phyloP scores from a whole-genome alignment of 768 basidiomycete genomes.

The Melanogaster broomeanus region DNA sequence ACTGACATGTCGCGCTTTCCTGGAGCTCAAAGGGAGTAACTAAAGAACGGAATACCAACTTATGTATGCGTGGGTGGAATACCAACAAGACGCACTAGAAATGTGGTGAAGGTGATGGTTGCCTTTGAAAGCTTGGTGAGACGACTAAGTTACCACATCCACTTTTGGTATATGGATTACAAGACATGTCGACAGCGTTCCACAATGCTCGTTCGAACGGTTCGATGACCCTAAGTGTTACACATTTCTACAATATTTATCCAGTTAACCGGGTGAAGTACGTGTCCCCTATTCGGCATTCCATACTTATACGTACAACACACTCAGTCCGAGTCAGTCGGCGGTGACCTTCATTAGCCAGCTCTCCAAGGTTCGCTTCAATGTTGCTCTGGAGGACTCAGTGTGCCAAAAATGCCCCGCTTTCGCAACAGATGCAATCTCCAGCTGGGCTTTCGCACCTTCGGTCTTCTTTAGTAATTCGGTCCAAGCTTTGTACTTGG shows the following conservation, averaged over 20 bases:
- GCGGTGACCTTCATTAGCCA: slow-evolving; percentile 19
- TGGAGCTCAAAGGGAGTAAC: slow-evolving; percentile 12
- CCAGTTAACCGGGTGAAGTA: not conserved
- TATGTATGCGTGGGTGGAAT: slow-evolving; percentile 8
- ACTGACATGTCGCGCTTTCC: slow-evolving; percentile 32
- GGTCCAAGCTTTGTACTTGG: slow-evolving; percentile 59
- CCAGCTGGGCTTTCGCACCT: slow-evolving; percentile 27
- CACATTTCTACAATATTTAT: not conserved
- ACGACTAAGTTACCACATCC: not conserved
- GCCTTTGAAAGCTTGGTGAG: slow-evolving; percentile 15
- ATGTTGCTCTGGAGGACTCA: slow-evolving; percentile 17
- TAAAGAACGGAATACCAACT: slow-evolving; percentile 14
- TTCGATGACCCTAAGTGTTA: no score
- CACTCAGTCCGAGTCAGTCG: not conserved
- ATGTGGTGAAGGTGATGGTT: slow-evolving; percentile 27
- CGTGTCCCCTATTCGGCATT: no score
- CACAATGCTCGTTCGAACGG: no score
- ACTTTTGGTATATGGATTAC: slow-evolving; percentile 27
- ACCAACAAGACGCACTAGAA: slow-evolving; percentile 3
- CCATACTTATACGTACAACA: not conserved
- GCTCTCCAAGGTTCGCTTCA: slow-evolving; percentile 19
- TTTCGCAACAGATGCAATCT: slow-evolving; percentile 40
- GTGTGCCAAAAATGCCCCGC: slow-evolving; percentile 73
- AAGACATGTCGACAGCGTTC: no score
- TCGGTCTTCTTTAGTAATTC: slow-evolving; percentile 35